Conservation (phyloP, 352 stramenopile species). For the Phytophthora sp. region DNA sequence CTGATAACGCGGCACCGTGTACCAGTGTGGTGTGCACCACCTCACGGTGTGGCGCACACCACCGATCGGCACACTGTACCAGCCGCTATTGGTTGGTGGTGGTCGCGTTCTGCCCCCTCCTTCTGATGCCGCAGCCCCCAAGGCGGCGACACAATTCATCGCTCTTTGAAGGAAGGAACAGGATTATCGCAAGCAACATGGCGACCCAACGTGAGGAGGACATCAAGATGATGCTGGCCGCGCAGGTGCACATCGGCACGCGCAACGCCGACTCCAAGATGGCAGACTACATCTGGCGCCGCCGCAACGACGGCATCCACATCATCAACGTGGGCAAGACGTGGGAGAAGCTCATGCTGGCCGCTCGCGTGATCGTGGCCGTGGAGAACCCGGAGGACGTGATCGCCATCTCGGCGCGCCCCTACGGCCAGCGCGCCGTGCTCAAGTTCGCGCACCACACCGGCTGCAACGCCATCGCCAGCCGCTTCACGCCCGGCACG, state of each 20-base stretch:
- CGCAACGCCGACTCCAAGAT: slow-evolving; percentile 99
- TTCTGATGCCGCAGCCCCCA: background rate
- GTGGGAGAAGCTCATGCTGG: slow-evolving; percentile 99
- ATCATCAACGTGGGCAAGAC: slow-evolving; percentile 99
- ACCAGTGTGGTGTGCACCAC: no score
- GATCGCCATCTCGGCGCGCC: slow-evolving; percentile 98
- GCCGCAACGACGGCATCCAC: slow-evolving; percentile 98
- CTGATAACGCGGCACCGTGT: background rate
- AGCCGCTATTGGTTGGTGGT: slow-evolving; percentile 32
- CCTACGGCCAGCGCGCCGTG: slow-evolving; percentile 99
- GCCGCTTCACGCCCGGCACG: slow-evolving; percentile 99
- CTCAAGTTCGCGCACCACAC: slow-evolving; percentile 99
- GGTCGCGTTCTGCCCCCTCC: background rate
- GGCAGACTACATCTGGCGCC: slow-evolving; percentile 99
- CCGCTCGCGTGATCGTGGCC: slow-evolving; percentile 98
- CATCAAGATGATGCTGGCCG: slow-evolving; percentile 99
- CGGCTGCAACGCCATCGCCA: slow-evolving; percentile 96
- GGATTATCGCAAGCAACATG: slow-evolving; percentile 73
- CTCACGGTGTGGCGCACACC: no score
- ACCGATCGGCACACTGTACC: background rate
- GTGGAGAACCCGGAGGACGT: slow-evolving; percentile 99
- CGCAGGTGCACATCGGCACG: slow-evolving; percentile 99
- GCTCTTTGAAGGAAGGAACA: slow-evolving; percentile 52
- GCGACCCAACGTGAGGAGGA: slow-evolving; percentile 97
- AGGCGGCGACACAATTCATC: slow-evolving; percentile 41